A percentile compares a stretch with the other conserved stretches of the same genome.
Conservation (phyloP, 2,329 filamentous ascomycete genomes). For the Fusarium sp. region DNA sequence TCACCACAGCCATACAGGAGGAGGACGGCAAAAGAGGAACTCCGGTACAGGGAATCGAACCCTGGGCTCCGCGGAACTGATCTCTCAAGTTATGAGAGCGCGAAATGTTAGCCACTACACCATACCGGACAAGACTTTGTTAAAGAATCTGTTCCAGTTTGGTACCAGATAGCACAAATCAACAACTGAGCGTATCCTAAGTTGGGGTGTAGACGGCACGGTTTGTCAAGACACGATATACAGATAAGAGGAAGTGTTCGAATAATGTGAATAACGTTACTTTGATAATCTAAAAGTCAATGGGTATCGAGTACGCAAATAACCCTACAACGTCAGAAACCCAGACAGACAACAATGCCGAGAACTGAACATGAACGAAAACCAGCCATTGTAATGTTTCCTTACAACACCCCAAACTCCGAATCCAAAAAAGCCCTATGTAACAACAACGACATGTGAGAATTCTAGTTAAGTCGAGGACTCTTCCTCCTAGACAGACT, state of each 20-base stretch:
- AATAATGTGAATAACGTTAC: constrained; percentile 30
- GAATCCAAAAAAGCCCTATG: constrained; percentile 10
- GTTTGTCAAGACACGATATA: too few relatives aligned
- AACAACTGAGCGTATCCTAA: too few relatives aligned
- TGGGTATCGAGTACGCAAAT: constrained; percentile 51
- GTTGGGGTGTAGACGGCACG: too few relatives aligned
- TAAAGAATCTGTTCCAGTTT: fast-evolving
- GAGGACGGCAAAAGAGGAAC: constrained; percentile 6
- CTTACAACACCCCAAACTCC: constrained; percentile 30
- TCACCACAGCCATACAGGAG: background rate
- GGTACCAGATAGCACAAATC: too few relatives aligned
- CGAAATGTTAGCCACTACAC: constrained; percentile 51
- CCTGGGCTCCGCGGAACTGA: constrained; percentile 41
- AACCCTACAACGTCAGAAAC: constrained; percentile 41
- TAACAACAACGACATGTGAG: background rate
- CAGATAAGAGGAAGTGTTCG: background rate
- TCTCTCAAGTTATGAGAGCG: constrained; percentile 47
- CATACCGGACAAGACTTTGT: constrained; percentile 41
- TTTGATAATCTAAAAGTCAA: constrained; percentile 40
- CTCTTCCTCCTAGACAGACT: constrained; percentile 65
- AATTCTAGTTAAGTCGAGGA: constrained; percentile 57
- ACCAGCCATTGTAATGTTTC: constrained; percentile 6
- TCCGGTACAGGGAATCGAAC: constrained; percentile 47
- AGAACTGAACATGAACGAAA: constrained; percentile 20
- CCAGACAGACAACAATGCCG: constrained; percentile 9